phyloP scores from a whole-genome alignment of 305 asterid genomes.

The Fraxinus latifolia region DNA sequence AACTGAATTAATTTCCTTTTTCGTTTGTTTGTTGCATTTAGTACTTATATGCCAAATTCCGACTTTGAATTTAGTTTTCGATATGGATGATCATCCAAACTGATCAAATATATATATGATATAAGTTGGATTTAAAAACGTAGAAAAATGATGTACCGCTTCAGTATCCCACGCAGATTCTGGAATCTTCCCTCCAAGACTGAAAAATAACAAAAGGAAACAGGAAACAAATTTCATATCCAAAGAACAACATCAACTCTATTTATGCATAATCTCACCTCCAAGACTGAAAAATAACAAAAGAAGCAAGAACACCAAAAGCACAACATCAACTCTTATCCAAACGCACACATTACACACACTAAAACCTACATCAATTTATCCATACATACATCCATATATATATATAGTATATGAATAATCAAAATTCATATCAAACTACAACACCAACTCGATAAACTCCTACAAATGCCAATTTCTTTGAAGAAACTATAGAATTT shows the following conservation, averaged over 20 bases:
- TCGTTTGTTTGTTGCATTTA: not conserved
- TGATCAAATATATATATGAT: not conserved
- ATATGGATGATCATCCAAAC: not conserved
- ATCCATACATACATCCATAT: not conserved
- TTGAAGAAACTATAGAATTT: not conserved
- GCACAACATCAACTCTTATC: not conserved
- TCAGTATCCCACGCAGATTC: conserved; percentile 31
- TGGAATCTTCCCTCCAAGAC: conserved; percentile 88
- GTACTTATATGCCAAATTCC: not conserved
- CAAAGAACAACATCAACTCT: not conserved
- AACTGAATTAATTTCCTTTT: not conserved
- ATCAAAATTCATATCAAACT: not conserved
- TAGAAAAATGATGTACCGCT: conserved; percentile 36
- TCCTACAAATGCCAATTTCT: not conserved
- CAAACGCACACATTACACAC: not conserved
- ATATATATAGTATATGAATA: not conserved
- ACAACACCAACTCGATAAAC: not conserved
- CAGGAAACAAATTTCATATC: not conserved
- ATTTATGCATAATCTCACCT: not conserved
- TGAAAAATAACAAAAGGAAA: conserved; percentile 26
- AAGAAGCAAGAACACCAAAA: not conserved
- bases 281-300: not conserved
- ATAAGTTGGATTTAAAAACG: not conserved
- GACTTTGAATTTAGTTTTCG: not conserved
- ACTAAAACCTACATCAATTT: not conserved